Base-by-base conservation (phyloP, 331 rosid species). In the Malus hybrid region DNA sequence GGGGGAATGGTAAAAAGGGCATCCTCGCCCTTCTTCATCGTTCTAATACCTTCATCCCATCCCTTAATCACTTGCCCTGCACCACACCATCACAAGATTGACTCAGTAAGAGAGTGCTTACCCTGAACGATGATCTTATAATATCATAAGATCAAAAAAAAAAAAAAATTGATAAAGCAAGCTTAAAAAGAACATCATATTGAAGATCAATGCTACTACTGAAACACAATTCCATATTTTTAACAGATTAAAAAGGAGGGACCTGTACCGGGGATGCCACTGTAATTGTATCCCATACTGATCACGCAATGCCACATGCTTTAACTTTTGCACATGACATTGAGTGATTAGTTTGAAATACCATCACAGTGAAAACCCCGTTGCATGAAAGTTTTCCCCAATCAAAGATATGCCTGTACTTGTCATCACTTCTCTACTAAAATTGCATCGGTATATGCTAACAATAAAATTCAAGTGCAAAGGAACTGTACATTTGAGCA, bases 21-120 rank as follows among this genome's bases (percentile, higher is more conserved):
- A 81, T 84, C 86, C 82, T 94, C 99, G 36, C 88, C 91, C 77
- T 90, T 94, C 89, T 90, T 94, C 99, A 94, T 94, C 22, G 96
- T 94, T 57, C 85, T 88, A 16, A 94, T 92, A 68, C 97, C 99
- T 81, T 86, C 82, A 79, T 94, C 99, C 99, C 97, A 94, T 70
- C 99, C 99, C 77, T 85, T 87, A 74, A 94, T 92, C 64, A 94
- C 99, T 90, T 90, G 89, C 58, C 99, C 99, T 94, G 86, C 90
- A 82, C 63, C 62, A 73, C 44, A 74, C 53, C 53, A 56, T 66
- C 30, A 68, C 13, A 68, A 68, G 24, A 13, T 33, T 19, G 7
- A 5, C 14, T 71, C 13, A 5, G 29, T 44, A 48, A 83, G 65
- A 29, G 13, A 44, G 16, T 9, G 33, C 22, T 30, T 3, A 39